A percentile compares a stretch with the other conserved stretches of the same genome.
These are phyloP conservation scores for Cyclocybe aegerita DNA, from an alignment of 768 basidiomycete species.

Conservation along the genomic window DNA sequence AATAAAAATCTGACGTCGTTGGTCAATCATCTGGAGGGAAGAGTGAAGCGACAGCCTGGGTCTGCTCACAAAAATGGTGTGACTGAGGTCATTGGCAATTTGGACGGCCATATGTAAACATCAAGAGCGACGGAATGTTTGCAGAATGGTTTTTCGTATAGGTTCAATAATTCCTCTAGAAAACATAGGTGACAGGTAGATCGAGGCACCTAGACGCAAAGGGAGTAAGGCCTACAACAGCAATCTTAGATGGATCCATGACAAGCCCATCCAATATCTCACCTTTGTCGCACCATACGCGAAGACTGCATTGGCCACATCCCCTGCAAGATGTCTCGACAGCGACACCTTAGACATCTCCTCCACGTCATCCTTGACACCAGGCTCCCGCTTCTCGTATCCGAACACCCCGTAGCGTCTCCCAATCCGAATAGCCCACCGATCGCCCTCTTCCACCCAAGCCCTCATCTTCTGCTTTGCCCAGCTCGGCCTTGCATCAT, in stretches of 20 bases:
- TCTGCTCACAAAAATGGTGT: conserved; percentile 8
- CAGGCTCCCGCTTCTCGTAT: conserved; percentile 51
- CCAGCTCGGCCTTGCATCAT: conserved; percentile 29
- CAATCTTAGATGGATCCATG: background rate
- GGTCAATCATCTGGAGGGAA: background rate
- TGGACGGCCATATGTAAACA: background rate
- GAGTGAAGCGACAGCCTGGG: background rate
- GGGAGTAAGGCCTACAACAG: conserved; percentile 68
- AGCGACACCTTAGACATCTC: conserved; percentile 18
- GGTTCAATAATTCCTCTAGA: conserved; percentile 69
- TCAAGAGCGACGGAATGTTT: conserved; percentile 27
- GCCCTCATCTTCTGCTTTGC: conserved; percentile 38
- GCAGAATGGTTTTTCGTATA: conserved; percentile 36
- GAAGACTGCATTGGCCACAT: conserved; percentile 79
- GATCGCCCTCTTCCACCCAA: conserved; percentile 81
- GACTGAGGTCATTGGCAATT: conserved; percentile 9
- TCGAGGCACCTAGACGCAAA: conserved; percentile 64
- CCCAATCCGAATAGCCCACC: conserved; percentile 70
- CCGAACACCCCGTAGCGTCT: conserved; percentile 81
- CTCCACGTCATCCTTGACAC: conserved; percentile 21
- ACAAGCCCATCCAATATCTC: conserved; percentile 4
- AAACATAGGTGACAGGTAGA: conserved; percentile 74
- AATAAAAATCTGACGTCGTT: too few relatives aligned
- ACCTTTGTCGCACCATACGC: conserved; percentile 85
- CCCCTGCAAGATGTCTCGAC: conserved; percentile 57